Evolutionary conservation across 352 stramenopile species (phyloP).

Genomic region (Globisporangium cylindrosporum): DNA sequence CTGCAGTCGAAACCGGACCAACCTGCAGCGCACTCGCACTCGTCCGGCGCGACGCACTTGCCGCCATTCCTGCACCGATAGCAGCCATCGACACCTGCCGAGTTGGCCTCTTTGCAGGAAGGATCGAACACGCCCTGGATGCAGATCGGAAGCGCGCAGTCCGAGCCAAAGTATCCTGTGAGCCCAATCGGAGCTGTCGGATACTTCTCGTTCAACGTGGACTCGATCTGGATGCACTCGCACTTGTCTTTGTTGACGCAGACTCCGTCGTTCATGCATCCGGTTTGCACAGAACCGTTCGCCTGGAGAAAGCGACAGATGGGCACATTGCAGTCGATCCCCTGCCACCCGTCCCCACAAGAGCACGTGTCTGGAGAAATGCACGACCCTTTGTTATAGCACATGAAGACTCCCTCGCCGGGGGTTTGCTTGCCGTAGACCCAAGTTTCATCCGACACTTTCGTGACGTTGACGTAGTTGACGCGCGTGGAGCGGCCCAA

Average conservation of each 20-base stretch:
- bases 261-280: conserved; percentile 92
- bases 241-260: conserved; percentile 93
- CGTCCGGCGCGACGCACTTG: conserved; percentile 87
- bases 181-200: conserved; percentile 61
- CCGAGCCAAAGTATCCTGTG: conserved; percentile 92
- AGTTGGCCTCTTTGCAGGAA: conserved; percentile 54
- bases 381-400: conserved; percentile 93
- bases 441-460: conserved; percentile 72
- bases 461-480: conserved; percentile 93
- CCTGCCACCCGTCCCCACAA: conserved; percentile 89
- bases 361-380: conserved; percentile 90
- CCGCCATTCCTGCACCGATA: conserved; percentile 94
- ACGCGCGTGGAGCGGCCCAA: conserved; percentile 70
- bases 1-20: conserved; percentile 95
- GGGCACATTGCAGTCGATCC: conserved; percentile 94
- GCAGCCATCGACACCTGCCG: conserved; percentile 84
- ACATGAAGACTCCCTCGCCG: conserved; percentile 94
- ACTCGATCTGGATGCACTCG: conserved; percentile 87
- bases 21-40: conserved; percentile 89
- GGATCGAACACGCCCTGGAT: conserved; percentile 94
- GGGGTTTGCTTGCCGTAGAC: conserved; percentile 41
- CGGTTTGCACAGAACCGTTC: conserved; percentile 57
- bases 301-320: conserved; percentile 85
- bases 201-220: conserved; percentile 78
- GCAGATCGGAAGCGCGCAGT: conserved; percentile 95